Evolutionary conservation across 139 green algal species (phyloP).

Genomic region (Nannochloris sp.): DNA sequence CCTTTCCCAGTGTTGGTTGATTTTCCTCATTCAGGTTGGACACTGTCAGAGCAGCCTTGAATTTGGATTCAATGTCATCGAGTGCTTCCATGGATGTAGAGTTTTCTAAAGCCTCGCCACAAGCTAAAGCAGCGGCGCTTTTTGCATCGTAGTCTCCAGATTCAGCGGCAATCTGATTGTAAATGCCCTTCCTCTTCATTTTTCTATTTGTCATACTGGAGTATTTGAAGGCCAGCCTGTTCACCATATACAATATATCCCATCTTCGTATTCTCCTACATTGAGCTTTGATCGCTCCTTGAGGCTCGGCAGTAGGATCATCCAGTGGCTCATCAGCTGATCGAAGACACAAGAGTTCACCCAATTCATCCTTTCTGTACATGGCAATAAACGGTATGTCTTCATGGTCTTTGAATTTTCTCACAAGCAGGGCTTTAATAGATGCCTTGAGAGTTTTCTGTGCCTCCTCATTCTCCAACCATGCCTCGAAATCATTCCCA

Average conservation of each 20-base stretch:
- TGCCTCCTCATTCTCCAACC: slow-evolving; percentile 25
- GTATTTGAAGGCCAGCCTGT: slow-evolving; percentile 25
- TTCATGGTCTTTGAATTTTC: slow-evolving; percentile 46
- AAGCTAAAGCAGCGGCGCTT: slow-evolving; percentile 12
- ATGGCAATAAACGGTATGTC: slow-evolving; percentile 60
- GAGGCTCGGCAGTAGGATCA: background rate
- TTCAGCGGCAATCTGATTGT: slow-evolving; percentile 15
- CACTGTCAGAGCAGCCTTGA: slow-evolving; percentile 14
- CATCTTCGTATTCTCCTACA: slow-evolving; percentile 53
- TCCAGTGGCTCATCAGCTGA: slow-evolving; percentile 37
- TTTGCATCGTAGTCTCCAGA: slow-evolving; percentile 2
- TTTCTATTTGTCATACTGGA: slow-evolving; percentile 4
- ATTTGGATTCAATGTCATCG: slow-evolving; percentile 34
- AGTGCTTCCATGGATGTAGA: slow-evolving; percentile 26
- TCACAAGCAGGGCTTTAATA: slow-evolving; percentile 45
- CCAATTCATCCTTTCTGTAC: slow-evolving; percentile 69
- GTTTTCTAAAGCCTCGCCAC: slow-evolving; percentile 16
- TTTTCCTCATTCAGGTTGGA: background rate
- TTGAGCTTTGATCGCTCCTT: slow-evolving; percentile 29
- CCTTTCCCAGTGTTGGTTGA: background rate
- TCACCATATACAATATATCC: slow-evolving; percentile 57
- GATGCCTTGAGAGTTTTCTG: slow-evolving; percentile 33
- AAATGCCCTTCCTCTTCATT: background rate
- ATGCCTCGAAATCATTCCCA: slow-evolving; percentile 13
- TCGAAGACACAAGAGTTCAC: slow-evolving; percentile 60